These are phyloP conservation scores for Cryptosporidium sp. DNA, from an alignment of 169 alveolate genomes.

Conservation along the genomic window DNA sequence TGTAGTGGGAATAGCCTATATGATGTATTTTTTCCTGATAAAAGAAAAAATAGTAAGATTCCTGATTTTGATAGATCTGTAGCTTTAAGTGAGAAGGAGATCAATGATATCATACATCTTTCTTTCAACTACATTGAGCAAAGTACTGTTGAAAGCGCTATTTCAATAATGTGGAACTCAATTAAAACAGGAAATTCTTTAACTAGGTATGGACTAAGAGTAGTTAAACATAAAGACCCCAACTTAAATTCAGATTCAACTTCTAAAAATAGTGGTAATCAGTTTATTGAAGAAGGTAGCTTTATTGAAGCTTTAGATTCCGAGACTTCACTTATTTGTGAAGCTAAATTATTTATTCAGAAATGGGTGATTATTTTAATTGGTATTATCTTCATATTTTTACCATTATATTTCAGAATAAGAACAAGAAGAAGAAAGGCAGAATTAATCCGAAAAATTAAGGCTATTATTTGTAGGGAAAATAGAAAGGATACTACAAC, in stretches of 20 bases:
- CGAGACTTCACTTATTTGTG: conserved; percentile 14
- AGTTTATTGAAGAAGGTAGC: background rate
- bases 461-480: conserved; percentile 32
- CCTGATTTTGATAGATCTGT: background rate
- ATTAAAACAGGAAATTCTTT: conserved; percentile 41
- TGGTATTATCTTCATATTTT: background rate
- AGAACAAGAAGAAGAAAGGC: conserved; percentile 15
- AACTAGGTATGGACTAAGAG: background rate
- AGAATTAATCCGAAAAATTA: conserved; percentile 8
- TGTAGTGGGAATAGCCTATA: conserved; percentile 7
- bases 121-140: conserved; percentile 36
- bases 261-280: background rate
- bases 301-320: conserved; percentile 42
- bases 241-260: background rate
- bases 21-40: conserved; percentile 2
- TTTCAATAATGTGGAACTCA: conserved; percentile 65
- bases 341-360: conserved; percentile 29
- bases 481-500: conserved; percentile 44
- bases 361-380: conserved; percentile 22
- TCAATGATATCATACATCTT: conserved; percentile 35
- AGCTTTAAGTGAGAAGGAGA: conserved; percentile 33
- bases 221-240: background rate
- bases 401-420: conserved; percentile 12
- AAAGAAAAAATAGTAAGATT: background rate
- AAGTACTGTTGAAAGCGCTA: conserved; percentile 16